These are phyloP conservation scores for Hypoxylon sp. DNA, from an alignment of 2,329 filamentous ascomycete species.

Conservation along the genomic window DNA sequence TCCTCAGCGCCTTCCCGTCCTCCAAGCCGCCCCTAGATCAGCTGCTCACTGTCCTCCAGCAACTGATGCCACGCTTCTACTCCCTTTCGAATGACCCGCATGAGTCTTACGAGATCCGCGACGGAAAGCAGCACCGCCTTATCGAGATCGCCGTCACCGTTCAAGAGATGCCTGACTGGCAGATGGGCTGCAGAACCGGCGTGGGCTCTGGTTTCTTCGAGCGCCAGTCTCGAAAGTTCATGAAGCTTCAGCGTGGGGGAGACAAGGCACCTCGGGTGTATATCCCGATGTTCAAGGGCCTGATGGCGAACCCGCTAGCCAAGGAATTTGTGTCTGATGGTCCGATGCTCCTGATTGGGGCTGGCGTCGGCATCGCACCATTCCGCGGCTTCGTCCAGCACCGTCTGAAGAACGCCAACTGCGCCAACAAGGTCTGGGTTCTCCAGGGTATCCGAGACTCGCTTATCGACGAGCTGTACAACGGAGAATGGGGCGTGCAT, in stretches of 20 bases:
- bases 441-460: constrained; percentile 66
- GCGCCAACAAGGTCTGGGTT: constrained; percentile 50
- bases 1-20: constrained; percentile 91
- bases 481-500: constrained; percentile 93
- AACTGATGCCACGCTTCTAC: constrained; percentile 97
- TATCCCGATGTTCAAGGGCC: constrained; percentile 95
- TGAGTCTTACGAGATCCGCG: constrained; percentile 72
- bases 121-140: constrained; percentile 76
- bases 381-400: constrained; percentile 98
- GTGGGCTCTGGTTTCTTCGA: constrained; percentile 95
- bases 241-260: constrained; percentile 71
- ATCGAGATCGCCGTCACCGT: constrained; percentile 98
- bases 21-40: constrained; percentile 85
- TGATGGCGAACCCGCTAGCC: constrained; percentile 96
- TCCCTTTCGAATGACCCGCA: constrained; percentile 96
- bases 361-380: constrained; percentile 94
- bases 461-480: constrained; percentile 94
- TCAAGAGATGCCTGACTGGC: constrained; percentile 86
- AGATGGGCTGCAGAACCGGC: constrained; percentile 74
- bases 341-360: constrained; percentile 96
- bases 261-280: constrained; percentile 68
- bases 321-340: constrained; percentile 92
- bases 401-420: constrained; percentile 49
- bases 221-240: constrained; percentile 76
- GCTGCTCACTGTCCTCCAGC: constrained; percentile 80